phyloP scores from a whole-genome alignment of 441 rosid species.

The Bruguiera hainesii region DNA sequence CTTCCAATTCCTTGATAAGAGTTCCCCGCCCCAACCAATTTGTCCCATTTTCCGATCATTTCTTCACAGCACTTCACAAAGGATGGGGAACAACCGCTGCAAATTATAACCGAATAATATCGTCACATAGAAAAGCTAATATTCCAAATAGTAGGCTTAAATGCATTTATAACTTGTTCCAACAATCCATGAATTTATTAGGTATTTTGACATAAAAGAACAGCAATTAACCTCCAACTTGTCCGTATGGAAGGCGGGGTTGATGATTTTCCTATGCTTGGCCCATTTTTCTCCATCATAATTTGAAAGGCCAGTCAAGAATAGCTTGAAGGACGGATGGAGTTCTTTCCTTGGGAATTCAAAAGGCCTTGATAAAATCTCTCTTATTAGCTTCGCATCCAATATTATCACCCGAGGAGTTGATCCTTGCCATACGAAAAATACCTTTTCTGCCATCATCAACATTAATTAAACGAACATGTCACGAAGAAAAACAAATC shows the following conservation, averaged over 20 bases:
- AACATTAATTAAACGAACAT: neutral
- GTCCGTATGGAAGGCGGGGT: slow-evolving; percentile 47
- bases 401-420: slow-evolving; percentile 29
- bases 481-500: neutral
- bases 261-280: slow-evolving; percentile 45
- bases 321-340: slow-evolving; percentile 27
- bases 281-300: slow-evolving; percentile 45
- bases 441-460: slow-evolving; percentile 13
- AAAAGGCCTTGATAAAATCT: slow-evolving; percentile 24
- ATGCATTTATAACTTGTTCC: neutral
- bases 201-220: neutral
- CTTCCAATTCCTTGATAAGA: slow-evolving; percentile 18
- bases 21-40: slow-evolving; percentile 17
- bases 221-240: slow-evolving; percentile 38
- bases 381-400: slow-evolving; percentile 36
- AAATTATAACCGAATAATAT: neutral
- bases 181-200: slow-evolving; percentile 13
- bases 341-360: slow-evolving; percentile 31
- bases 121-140: too few relatives aligned
- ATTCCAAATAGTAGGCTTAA: neutral
- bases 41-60: slow-evolving; percentile 25
- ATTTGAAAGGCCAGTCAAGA: slow-evolving; percentile 36
- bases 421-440: slow-evolving; percentile 31
- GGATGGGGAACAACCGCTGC: slow-evolving; percentile 24
- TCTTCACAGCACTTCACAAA: slow-evolving; percentile 20